phyloP scores from a whole-genome alignment of 345 rosid species.

The Gossypium raimondii region DNA sequence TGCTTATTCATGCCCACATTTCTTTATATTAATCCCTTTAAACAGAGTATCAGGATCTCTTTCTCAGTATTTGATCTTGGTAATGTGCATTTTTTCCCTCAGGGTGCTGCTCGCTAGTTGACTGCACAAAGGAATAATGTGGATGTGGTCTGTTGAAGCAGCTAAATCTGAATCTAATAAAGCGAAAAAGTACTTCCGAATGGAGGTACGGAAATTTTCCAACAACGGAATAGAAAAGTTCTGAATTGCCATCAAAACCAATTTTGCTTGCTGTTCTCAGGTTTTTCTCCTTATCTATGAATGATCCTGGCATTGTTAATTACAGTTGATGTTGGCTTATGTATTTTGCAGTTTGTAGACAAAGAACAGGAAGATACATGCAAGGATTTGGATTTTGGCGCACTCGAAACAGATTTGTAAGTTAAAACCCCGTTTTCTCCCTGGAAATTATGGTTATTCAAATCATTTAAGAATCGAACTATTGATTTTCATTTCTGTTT shows the following conservation, averaged over 20 bases:
- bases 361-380: slow-evolving; percentile 51
- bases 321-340: background rate
- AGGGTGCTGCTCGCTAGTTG: slow-evolving; percentile 60
- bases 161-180: slow-evolving; percentile 44
- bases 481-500: background rate
- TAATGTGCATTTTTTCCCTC: slow-evolving; percentile 12
- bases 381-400: slow-evolving; percentile 61
- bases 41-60: background rate
- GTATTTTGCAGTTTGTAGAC: slow-evolving; percentile 43
- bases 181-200: slow-evolving; percentile 57
- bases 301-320: background rate
- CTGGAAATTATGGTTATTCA: background rate
- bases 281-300: background rate
- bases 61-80: background rate
- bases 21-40: no score
- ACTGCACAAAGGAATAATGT: slow-evolving; percentile 48
- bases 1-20: no score
- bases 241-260: no score
- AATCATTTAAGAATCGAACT: background rate
- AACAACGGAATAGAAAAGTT: no score
- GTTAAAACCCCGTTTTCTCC: slow-evolving; percentile 24
- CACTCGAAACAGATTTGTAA: slow-evolving; percentile 72
- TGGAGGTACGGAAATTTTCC: slow-evolving; percentile 43
- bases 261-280: background rate
- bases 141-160: slow-evolving; percentile 63